Evolutionary conservation across 2,329 filamentous ascomycete species (phyloP).

Genomic region (Penicillium sp.): DNA sequence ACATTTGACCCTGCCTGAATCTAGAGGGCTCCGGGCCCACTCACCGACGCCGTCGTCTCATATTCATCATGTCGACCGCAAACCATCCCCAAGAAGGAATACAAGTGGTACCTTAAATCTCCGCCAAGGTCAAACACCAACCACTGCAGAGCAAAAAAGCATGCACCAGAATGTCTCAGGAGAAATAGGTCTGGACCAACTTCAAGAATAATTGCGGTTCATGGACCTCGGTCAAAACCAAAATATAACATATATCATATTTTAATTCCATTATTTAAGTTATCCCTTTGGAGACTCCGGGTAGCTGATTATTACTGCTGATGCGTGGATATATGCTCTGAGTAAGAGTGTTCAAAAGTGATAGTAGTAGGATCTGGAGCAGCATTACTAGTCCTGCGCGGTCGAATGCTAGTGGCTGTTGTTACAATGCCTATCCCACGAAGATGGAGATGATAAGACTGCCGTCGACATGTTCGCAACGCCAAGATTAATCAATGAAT

Average conservation of each 20-base stretch:
- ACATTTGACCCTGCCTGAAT: background rate
- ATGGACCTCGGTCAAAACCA: background rate
- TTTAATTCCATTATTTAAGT: no score
- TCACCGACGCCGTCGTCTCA: constrained; percentile 3
- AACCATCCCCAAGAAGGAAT: background rate
- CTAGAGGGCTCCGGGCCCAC: background rate
- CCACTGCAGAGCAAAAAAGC: background rate
- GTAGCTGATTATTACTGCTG: no score
- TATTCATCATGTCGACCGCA: background rate
- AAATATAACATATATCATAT: no score
- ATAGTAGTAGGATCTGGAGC: no score
- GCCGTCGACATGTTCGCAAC: background rate
- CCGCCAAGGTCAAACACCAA: background rate
- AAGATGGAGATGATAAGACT: background rate
- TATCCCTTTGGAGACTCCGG: no score
- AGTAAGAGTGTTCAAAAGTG: no score
- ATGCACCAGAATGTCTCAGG: background rate
- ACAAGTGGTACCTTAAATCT: background rate
- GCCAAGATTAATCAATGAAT: background rate
- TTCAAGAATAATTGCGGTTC: background rate
- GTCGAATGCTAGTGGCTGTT: background rate
- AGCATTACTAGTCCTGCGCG: background rate
- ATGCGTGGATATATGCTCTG: no score
- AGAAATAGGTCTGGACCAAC: background rate
- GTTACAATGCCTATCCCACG: background rate